These are phyloP conservation scores for Ustilago nuda DNA, from an alignment of 1,284 basidiomycete genomes.

Conservation along the genomic window DNA sequence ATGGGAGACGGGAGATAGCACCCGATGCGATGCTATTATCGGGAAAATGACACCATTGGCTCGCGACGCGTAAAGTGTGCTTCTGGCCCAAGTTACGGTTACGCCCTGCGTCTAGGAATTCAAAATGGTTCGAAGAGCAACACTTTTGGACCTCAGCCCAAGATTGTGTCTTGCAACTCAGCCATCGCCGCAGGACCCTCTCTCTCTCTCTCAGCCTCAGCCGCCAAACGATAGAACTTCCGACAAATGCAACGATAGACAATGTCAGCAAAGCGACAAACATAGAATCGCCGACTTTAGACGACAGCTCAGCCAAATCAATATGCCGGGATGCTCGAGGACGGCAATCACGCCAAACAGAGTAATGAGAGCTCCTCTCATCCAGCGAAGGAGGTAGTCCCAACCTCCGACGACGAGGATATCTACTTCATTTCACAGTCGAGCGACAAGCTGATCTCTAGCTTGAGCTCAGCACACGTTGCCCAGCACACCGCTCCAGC, in stretches of 20 bases:
- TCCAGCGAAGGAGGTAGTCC: slow-evolving; percentile 17
- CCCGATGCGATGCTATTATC: neutral
- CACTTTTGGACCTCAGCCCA: slow-evolving; percentile 16
- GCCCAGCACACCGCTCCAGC: neutral
- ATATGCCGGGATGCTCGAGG: slow-evolving; percentile 33
- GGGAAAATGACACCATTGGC: slow-evolving; percentile 16
- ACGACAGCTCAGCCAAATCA: neutral
- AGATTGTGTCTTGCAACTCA: neutral
- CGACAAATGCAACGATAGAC: neutral
- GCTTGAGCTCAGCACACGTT: slow-evolving; percentile 1
- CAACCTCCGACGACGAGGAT: slow-evolving; percentile 45
- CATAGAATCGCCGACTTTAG: neutral
- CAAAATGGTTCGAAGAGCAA: slow-evolving; percentile 24
- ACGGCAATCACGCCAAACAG: neutral
- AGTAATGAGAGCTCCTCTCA: slow-evolving; percentile 4
- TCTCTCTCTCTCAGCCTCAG: neutral
- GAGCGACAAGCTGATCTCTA: slow-evolving; percentile 12
- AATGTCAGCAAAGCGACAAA: neutral
- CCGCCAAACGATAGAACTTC: neutral
- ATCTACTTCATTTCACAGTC: slow-evolving; percentile 39
- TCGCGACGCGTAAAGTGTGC: slow-evolving; percentile 38
- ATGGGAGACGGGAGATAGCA: neutral
- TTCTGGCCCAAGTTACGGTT: neutral
- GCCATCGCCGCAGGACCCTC: slow-evolving; percentile 4
- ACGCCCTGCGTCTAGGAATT: slow-evolving; percentile 15